Base-by-base conservation (phyloP, 1,284 basidiomycete genomes). In the Apiotrichum porosum region DNA sequence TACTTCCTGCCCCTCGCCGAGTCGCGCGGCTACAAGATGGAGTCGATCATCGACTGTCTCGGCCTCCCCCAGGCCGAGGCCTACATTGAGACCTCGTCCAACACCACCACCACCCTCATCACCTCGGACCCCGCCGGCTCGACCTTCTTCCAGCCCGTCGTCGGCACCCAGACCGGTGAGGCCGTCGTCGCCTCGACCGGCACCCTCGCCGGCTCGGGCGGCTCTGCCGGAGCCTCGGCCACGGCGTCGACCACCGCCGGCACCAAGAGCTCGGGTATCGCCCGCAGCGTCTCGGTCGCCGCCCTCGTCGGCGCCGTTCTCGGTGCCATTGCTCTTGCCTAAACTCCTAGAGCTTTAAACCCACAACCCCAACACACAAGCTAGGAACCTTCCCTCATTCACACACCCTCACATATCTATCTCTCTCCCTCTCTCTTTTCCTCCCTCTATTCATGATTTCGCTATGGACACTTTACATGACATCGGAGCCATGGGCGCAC, bases 1-100 rank as follows among this genome's bases (percentile, higher is more conserved):
- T 92, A 90, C 75, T 85, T 86, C 57, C 76, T 94, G n/a, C 80
- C 85, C 45, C 75, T 72, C 73, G 77, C 37, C 83, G 83, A 40
- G 65, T 77, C 89, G 66, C 82, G 72, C 34, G 83, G 85, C 52
- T 71, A 62, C 61, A 57, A 62, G 41, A 65, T 80, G 49, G 68
- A 77, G 68, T 76, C 77, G 30, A 78, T 92, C 64, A 77, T 83
- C 52, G 68, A 75, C 21, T 91, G 88, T 76, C 65, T 85, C 56
- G 78, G 81, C 63, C 76, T 39, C 9, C 37, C 54, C 56, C 54
- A 61, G 23, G 60, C 63, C 35, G 65, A 75, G 52, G 66, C 68
- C n/a, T 75, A 73, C 60, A 63, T 72, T 40, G 73, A 75, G 65
- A 73, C 72, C 6, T 66, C 69, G 34, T 58, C 59, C 57, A 72